Percentiles rank a stretch among this genome's conserved stretches.
These are phyloP conservation scores for Cladosporium sp. DNA, from an alignment of 2,329 filamentous ascomycete species.

Conservation along the genomic window DNA sequence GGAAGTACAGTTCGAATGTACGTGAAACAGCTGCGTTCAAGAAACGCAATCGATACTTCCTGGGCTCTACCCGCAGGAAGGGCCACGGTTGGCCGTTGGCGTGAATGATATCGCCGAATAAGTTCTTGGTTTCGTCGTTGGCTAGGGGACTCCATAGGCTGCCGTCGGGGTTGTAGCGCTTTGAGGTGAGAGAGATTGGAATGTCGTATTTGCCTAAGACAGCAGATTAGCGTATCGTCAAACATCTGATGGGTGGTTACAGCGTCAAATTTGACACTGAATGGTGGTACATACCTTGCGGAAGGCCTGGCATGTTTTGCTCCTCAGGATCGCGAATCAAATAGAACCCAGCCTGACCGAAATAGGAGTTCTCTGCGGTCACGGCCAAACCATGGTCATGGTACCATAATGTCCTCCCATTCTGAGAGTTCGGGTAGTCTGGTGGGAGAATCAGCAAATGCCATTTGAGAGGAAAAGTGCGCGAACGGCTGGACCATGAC, in stretches of 20 bases:
- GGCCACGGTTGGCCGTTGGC: constrained; percentile 63
- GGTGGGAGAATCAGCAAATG: neutral
- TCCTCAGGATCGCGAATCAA: constrained; percentile 55
- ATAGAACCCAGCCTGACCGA: constrained; percentile 58
- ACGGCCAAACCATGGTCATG: constrained; percentile 48
- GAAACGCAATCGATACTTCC: constrained; percentile 60
- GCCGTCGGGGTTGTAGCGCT: constrained; percentile 54
- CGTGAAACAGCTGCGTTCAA: constrained; percentile 52
- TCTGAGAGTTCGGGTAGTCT: constrained; percentile 58
- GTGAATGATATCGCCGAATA: constrained; percentile 59
- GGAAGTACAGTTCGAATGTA: constrained; percentile 52
- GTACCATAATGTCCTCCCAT: constrained; percentile 58
- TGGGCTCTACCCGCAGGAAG: constrained; percentile 56
- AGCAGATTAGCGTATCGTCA: neutral
- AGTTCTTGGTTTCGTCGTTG: constrained; percentile 42
- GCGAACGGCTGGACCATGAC: too few species aligned
- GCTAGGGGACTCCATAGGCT: constrained; percentile 49
- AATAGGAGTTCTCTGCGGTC: constrained; percentile 49
- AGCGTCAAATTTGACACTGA: neutral
- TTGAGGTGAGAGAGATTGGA: constrained; percentile 52
- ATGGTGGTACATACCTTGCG: constrained; percentile 29
- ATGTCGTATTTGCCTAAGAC: constrained; percentile 51
- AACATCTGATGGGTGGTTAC: neutral
- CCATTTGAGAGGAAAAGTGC: too few species aligned
- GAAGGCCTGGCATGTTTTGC: constrained; percentile 48